Conservation (phyloP, 106 monocot species). For the Dactylorhiza incarnata region DNA sequence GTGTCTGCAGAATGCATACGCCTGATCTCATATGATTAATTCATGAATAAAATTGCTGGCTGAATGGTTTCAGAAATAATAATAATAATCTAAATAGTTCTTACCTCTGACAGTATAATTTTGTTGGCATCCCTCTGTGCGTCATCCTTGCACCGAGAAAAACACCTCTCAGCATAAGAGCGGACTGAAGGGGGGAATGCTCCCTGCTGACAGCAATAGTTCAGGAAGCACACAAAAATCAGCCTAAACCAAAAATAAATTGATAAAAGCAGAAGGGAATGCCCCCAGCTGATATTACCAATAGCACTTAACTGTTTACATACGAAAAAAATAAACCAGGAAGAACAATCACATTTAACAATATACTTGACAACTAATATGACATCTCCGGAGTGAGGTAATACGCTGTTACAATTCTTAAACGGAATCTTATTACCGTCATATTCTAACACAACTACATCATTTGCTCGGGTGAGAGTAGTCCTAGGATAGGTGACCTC, state of each 20-base stretch:
- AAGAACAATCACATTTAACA: neutral
- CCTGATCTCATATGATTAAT: neutral
- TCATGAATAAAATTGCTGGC: neutral
- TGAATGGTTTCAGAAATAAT: neutral
- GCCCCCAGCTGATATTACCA: neutral
- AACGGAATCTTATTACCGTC: neutral
- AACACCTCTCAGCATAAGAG: conserved; percentile 71
- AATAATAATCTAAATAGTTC: neutral
- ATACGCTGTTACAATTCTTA: neutral
- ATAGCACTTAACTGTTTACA: neutral
- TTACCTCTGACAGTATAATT: conserved; percentile 70
- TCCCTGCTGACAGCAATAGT: conserved; percentile 20
- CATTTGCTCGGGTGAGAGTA: no score
- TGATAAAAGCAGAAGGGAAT: neutral
- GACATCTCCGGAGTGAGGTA: neutral
- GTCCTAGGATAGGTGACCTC: no score
- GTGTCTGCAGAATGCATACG: neutral
- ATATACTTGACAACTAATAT: neutral
- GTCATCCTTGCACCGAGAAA: conserved; percentile 92
- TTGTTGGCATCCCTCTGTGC: conserved; percentile 53
- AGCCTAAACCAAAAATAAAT: neutral
- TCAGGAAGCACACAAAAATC: neutral
- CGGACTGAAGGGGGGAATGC: conserved; percentile 59
- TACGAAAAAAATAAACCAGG: neutral
- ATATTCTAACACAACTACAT: no score